Percentiles rank a stretch among this genome's conserved stretches.
phyloP scores from a whole-genome alignment of 2,329 filamentous ascomycete species.

The Curvularia eragrostidis region DNA sequence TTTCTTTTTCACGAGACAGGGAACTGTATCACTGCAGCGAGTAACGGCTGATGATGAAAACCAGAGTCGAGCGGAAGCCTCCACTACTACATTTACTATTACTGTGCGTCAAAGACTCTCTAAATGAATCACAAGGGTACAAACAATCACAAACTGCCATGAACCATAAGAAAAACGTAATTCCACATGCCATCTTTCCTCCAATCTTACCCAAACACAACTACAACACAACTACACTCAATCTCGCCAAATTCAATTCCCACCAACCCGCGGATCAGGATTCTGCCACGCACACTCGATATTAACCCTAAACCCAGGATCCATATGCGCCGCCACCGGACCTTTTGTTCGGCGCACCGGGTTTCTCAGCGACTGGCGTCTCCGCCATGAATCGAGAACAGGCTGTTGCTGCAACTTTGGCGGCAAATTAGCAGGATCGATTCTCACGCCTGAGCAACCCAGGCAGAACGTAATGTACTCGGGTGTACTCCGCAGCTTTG shows the following conservation, averaged over 20 bases:
- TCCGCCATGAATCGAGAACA: not conserved
- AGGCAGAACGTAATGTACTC: conserved; percentile 7
- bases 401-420: not conserved
- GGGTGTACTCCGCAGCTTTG: not conserved
- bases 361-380: not conserved
- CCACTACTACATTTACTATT: no score
- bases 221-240: not conserved
- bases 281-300: not conserved
- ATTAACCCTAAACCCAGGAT: not conserved
- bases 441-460: conserved; percentile 1
- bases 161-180: no score
- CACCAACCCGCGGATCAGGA: not conserved
- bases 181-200: not conserved
- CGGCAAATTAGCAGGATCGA: not conserved
- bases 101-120: no score
- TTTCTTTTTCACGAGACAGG: no score
- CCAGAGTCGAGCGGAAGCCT: no score
- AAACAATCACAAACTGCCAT: no score
- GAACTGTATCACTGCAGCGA: no score
- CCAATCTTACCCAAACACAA: not conserved
- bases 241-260: not conserved
- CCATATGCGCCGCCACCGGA: not conserved
- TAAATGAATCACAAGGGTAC: no score
- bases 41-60: no score
- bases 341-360: not conserved